Evolutionary conservation across 73 alveolate species (phyloP).

Genomic region (Symbiodinium pilosum): DNA sequence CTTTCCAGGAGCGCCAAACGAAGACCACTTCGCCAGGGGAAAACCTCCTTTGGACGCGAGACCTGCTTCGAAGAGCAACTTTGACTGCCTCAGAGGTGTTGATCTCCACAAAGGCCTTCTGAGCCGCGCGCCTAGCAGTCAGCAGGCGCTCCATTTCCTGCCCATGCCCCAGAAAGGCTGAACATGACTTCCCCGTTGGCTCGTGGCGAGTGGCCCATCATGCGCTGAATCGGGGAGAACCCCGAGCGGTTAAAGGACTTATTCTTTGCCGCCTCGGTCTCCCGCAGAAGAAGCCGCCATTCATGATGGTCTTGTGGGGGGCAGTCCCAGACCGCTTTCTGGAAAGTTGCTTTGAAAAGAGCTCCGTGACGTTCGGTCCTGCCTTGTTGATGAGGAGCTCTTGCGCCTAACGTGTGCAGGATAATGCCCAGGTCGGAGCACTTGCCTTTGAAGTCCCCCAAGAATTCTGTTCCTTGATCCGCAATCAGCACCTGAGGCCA

Average conservation of each 20-base stretch:
- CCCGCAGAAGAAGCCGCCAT: not conserved
- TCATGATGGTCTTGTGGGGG: not conserved
- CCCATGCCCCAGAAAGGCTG: not conserved
- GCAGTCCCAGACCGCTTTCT: not conserved
- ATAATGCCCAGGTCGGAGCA: not conserved
- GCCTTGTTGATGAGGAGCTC: not conserved
- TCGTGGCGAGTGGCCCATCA: not conserved
- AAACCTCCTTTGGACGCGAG: not conserved
- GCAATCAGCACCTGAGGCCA: not conserved
- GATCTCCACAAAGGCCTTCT: not conserved
- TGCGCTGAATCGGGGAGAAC: not conserved
- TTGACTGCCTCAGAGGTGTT: not conserved
- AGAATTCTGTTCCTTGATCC: not conserved
- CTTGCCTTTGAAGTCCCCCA: not conserved
- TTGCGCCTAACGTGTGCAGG: not conserved
- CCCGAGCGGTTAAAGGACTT: not conserved
- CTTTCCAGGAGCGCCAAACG: not conserved
- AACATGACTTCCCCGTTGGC: not conserved
- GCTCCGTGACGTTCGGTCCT: not conserved
- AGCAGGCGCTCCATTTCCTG: not conserved
- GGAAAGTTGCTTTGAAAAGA: too few relatives aligned
- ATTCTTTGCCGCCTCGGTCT: not conserved
- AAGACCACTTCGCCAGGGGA: not conserved
- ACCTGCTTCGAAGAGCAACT: not conserved
- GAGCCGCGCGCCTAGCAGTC: not conserved